A percentile compares a stretch with the other conserved stretches of the same genome.
These are phyloP conservation scores for Blastobotrys proliferans DNA, from an alignment of 1,139 yeast genomes.

Conservation along the genomic window DNA sequence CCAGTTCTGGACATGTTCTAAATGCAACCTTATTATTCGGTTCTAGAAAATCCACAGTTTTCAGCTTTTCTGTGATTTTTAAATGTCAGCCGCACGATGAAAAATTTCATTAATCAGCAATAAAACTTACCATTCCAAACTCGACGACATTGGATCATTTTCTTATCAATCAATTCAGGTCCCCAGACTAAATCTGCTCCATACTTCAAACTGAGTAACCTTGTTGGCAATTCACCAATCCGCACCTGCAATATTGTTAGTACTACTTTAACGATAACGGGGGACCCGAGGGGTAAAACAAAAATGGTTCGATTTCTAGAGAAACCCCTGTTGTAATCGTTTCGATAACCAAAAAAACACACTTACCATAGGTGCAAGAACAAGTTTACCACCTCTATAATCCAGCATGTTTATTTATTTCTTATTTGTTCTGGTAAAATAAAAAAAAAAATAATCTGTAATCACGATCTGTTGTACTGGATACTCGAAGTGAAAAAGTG, in stretches of 20 bases:
- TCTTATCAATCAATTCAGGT: conserved; percentile 89
- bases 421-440: no score
- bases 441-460: background rate
- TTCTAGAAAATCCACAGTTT: conserved; percentile 36
- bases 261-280: background rate
- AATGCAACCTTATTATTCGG: conserved; percentile 48
- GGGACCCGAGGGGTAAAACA: background rate
- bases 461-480: no score
- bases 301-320: background rate
- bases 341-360: background rate
- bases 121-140: conserved; percentile 44
- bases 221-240: conserved; percentile 87
- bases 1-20: conserved; percentile 63
- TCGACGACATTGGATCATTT: conserved; percentile 66
- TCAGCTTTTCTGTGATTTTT: conserved; percentile 27
- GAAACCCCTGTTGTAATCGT: background rate
- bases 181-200: conserved; percentile 96
- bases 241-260: conserved; percentile 46
- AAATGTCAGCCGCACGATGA: conserved; percentile 4
- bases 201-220: conserved; percentile 69
- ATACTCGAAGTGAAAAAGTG: no score
- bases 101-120: conserved; percentile 41
- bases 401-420: conserved; percentile 29
- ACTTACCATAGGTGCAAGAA: conserved; percentile 80
- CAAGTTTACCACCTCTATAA: conserved; percentile 62